Percentiles rank a stretch among this genome's conserved stretches.
These are phyloP conservation scores for Talaromyces amestolkiae DNA, from an alignment of 2,329 filamentous ascomycete genomes.

Conservation along the genomic window DNA sequence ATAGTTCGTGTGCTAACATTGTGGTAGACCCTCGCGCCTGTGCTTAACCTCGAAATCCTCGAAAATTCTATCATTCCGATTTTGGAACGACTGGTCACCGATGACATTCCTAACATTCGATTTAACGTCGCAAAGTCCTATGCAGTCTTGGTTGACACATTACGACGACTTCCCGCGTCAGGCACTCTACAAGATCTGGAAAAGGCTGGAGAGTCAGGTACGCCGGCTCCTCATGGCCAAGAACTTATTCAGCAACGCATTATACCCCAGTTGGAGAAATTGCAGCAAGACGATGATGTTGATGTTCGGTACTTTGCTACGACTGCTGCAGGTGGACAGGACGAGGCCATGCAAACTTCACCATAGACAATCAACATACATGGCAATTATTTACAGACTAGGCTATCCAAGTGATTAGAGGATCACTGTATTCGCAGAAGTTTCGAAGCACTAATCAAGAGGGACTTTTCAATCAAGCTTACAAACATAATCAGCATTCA, in stretches of 20 bases:
- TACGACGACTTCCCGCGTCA: conserved; percentile 84
- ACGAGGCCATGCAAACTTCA: conserved; percentile 56
- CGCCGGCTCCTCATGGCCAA: conserved; percentile 67
- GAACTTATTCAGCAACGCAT: conserved; percentile 84
- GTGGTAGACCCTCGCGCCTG: conserved; percentile 79
- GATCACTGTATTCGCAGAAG: conserved; percentile 20
- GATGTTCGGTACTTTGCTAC: conserved; percentile 98
- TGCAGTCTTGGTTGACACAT: conserved; percentile 79
- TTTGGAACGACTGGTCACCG: conserved; percentile 86
- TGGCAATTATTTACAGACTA: neutral
- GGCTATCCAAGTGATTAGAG: neutral
- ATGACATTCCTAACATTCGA: conserved; percentile 97
- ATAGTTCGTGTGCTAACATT: conserved; percentile 28
- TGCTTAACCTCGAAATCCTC: conserved; percentile 91
- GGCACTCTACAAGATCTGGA: conserved; percentile 83
- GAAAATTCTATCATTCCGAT: conserved; percentile 91
- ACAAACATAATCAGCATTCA: conserved; percentile 38
- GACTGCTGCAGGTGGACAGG: conserved; percentile 65
- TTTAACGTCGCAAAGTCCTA: conserved; percentile 99
- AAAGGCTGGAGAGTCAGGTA: conserved; percentile 61
- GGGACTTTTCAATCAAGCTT: conserved; percentile 31
- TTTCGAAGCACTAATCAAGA: conserved; percentile 22
- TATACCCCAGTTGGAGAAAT: conserved; percentile 85
- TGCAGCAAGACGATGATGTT: conserved; percentile 96
- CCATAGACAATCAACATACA: conserved; percentile 30